phyloP scores from a whole-genome alignment of 176 grass and related monocot genomes.

The Oryza australiensis region DNA sequence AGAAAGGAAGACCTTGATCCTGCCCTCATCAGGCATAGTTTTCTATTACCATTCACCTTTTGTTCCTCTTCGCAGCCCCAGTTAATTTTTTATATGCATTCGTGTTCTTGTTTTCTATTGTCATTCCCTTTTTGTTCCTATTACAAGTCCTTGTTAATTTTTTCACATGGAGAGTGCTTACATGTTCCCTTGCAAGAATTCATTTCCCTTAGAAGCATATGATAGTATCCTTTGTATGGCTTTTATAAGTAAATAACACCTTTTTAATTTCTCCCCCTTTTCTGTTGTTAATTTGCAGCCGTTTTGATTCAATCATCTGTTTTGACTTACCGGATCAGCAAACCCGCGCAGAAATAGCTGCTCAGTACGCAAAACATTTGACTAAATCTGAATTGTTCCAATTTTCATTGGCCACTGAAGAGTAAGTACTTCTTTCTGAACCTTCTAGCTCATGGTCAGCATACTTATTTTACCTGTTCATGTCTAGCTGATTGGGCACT shows the following conservation, averaged over 20 bases:
- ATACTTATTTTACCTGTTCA: not conserved
- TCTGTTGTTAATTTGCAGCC: conserved; percentile 58
- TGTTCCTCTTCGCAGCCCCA: conserved; percentile 24
- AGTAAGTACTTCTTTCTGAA: conserved; percentile 51
- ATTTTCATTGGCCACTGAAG: conserved; percentile 73
- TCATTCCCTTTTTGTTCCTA: conserved; percentile 5
- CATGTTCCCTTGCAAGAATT: conserved; percentile 12
- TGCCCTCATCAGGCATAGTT: conserved; percentile 84
- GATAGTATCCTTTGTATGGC: not conserved
- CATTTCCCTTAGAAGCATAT: conserved; percentile 4
- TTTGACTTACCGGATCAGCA: conserved; percentile 78
- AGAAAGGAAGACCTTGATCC: conserved; percentile 97
- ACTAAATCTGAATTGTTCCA: conserved; percentile 64
- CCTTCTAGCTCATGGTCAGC: conserved; percentile 4
- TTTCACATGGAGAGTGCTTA: not conserved
- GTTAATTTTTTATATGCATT: not conserved
- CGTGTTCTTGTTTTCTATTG: not conserved
- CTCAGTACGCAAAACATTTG: conserved; percentile 91
- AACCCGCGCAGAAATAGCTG: conserved; percentile 73
- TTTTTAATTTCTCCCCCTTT: conserved; percentile 10
- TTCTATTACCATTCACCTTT: not conserved
- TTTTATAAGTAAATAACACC: conserved; percentile 3
- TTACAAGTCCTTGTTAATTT: not conserved
- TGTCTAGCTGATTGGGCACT: not conserved
- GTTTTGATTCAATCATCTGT: conserved; percentile 93